Conservation (phyloP, 495 filamentous ascomycete species). For the Podospora pseudopauciseta region DNA sequence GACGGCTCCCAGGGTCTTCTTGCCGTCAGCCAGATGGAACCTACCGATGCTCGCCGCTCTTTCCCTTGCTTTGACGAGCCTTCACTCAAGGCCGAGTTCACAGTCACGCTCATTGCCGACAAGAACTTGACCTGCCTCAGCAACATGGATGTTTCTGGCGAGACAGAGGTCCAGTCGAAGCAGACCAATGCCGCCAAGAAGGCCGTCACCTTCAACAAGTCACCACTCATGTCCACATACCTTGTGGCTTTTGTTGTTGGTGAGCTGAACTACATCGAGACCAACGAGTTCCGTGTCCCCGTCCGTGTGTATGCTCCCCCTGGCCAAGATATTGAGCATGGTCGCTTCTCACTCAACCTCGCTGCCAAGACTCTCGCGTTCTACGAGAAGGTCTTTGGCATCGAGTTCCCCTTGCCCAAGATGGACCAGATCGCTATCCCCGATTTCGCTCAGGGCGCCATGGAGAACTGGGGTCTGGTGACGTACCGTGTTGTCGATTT, state of each 20-base stretch:
- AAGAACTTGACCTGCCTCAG: conserved; percentile 70
- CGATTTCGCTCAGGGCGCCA: conserved; percentile 87
- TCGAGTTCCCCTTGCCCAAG: conserved; percentile 68
- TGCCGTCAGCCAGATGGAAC: conserved; percentile 80
- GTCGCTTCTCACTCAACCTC: conserved; percentile 64
- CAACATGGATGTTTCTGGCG: conserved; percentile 74
- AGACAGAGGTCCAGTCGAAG: conserved; percentile 56
- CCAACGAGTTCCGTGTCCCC: conserved; percentile 68
- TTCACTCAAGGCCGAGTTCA: conserved; percentile 68
- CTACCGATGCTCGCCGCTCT: conserved; percentile 69
- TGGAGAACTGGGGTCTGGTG: conserved; percentile 99
- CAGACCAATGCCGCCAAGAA: conserved; percentile 57
- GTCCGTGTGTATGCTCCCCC: conserved; percentile 66
- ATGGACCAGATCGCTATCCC: conserved; percentile 99
- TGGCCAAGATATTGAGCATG: conserved; percentile 61
- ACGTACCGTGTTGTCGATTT: conserved; percentile 93
- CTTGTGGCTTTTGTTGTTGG: conserved; percentile 73
- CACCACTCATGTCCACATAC: conserved; percentile 74
- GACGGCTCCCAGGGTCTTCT: conserved; percentile 61
- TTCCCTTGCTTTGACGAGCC: conserved; percentile 81
- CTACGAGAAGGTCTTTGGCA: conserved; percentile 74
- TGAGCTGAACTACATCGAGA: conserved; percentile 72
- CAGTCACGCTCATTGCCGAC: conserved; percentile 69
- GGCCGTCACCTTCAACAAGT: conserved; percentile 69
- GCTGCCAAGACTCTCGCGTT: conserved; percentile 65